phyloP scores from a whole-genome alignment of 1,284 basidiomycete genomes.

The Tetrapyrgos nigripes region DNA sequence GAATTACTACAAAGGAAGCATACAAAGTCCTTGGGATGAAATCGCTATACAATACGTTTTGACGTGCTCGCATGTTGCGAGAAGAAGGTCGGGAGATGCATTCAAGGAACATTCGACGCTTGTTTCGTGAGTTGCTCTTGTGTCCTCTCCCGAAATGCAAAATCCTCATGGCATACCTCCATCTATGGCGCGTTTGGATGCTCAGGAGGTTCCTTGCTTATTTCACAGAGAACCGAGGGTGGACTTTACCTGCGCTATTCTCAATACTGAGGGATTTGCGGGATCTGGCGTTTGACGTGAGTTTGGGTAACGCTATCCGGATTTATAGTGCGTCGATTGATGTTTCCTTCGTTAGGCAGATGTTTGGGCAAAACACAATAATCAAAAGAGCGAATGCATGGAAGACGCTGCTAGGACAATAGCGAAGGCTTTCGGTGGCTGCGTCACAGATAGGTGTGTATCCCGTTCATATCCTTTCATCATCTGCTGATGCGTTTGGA shows the following conservation, averaged over 20 bases:
- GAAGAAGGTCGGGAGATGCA: slow-evolving; percentile 68
- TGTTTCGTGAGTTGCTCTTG: slow-evolving; percentile 70
- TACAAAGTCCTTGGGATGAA: slow-evolving; percentile 81
- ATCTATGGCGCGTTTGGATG: slow-evolving; percentile 5
- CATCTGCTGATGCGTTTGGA: slow-evolving; percentile 37
- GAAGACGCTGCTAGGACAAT: slow-evolving; percentile 93
- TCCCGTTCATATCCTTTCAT: slow-evolving; percentile 2
- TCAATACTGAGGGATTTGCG: slow-evolving; percentile 81
- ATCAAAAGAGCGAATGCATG: slow-evolving; percentile 74
- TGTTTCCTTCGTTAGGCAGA: slow-evolving; percentile 75
- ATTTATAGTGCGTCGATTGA: slow-evolving; percentile 1
- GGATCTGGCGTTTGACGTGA: slow-evolving; percentile 75
- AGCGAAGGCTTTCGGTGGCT: slow-evolving; percentile 91
- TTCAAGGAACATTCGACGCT: slow-evolving; percentile 78
- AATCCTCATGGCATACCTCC: too few species aligned
- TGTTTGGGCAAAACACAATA: slow-evolving; percentile 60
- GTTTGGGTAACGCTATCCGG: slow-evolving; percentile 3
- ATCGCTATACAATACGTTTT: slow-evolving; percentile 81
- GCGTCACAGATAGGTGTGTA: slow-evolving; percentile 84
- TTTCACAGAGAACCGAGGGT: slow-evolving; percentile 79
- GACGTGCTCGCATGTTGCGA: slow-evolving; percentile 71
- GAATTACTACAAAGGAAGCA: slow-evolving; percentile 64
- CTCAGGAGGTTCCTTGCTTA: slow-evolving; percentile 78
- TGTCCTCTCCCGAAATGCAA: too few species aligned
- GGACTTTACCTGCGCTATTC: slow-evolving; percentile 84